phyloP scores from a whole-genome alignment of 208 protist species.

The Leishmania major region DNA sequence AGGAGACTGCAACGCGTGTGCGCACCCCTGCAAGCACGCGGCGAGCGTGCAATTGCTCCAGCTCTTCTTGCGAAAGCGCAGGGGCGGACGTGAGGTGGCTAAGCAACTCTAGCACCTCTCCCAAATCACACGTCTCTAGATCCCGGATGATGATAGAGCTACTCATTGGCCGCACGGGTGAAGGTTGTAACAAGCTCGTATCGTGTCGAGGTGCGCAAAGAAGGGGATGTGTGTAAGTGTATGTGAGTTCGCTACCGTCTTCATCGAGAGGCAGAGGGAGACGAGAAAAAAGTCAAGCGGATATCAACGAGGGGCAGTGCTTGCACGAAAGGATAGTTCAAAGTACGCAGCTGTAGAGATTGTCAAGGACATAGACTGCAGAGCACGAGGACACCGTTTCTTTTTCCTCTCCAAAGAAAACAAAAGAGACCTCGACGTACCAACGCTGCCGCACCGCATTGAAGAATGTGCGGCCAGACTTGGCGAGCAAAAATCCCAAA shows the following conservation, averaged over 20 bases:
- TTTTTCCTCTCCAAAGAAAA: background rate
- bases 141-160: slow-evolving; percentile 30
- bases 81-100: slow-evolving; percentile 31
- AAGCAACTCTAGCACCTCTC: slow-evolving; percentile 28
- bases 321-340: background rate
- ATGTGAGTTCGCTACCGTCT: background rate
- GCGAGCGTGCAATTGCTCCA: slow-evolving; percentile 25
- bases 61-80: slow-evolving; percentile 22
- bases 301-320: background rate
- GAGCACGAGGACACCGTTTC: background rate
- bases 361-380: background rate
- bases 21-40: slow-evolving; percentile 31
- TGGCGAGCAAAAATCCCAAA: background rate
- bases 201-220: background rate
- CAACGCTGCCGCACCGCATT: background rate
- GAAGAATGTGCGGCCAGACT: background rate
- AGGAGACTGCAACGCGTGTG: slow-evolving; percentile 63
- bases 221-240: background rate
- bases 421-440: background rate
- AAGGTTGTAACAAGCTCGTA: background rate
- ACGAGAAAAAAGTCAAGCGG: background rate
- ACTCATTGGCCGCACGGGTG: slow-evolving; percentile 1
- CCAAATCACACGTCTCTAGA: slow-evolving; percentile 25
- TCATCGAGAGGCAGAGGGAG: background rate
- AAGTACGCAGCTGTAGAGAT: background rate